These are phyloP conservation scores for Gossypium stocksii DNA, from an alignment of 345 rosid genomes.

Conservation along the genomic window DNA sequence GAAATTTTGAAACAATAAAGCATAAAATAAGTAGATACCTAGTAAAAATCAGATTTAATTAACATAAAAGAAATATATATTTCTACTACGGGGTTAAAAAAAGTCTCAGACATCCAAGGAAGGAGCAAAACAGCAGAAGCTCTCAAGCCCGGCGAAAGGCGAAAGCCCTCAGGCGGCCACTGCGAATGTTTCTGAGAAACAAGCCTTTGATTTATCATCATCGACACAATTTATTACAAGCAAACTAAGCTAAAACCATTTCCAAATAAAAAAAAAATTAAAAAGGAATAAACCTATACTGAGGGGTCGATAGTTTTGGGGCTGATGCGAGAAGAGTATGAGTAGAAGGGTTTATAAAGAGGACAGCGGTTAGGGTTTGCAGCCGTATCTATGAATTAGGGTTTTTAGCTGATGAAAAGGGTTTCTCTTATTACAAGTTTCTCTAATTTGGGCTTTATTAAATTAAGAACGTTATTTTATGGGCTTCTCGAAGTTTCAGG, in stretches of 20 bases:
- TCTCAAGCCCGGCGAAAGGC: constrained; percentile 50
- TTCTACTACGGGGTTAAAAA: not conserved
- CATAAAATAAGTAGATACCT: no score
- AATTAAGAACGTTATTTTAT: no score
- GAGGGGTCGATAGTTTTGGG: not conserved
- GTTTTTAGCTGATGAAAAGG: not conserved
- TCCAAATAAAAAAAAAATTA: no score
- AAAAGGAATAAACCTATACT: not conserved
- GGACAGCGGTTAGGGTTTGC: not conserved
- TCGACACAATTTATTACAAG: not conserved
- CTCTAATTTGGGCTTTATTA: no score
- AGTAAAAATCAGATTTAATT: not conserved
- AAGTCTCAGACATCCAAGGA: constrained; percentile 34
- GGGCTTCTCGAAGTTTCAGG: no score
- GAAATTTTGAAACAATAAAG: not conserved
- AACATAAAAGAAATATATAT: no score
- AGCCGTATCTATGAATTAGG: not conserved
- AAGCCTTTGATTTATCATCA: constrained; percentile 35
- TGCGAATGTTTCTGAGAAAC: constrained; percentile 63
- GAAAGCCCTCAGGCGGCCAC: constrained; percentile 60
- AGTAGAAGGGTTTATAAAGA: not conserved
- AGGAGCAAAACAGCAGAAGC: constrained; percentile 32
- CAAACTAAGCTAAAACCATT: not conserved
- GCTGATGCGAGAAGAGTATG: not conserved
- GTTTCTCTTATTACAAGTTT: not conserved